Percentiles rank a stretch among this genome's conserved stretches.
These are phyloP conservation scores for Aspergillus jensenii DNA, from an alignment of 2,329 filamentous ascomycete species.

Conservation along the genomic window DNA sequence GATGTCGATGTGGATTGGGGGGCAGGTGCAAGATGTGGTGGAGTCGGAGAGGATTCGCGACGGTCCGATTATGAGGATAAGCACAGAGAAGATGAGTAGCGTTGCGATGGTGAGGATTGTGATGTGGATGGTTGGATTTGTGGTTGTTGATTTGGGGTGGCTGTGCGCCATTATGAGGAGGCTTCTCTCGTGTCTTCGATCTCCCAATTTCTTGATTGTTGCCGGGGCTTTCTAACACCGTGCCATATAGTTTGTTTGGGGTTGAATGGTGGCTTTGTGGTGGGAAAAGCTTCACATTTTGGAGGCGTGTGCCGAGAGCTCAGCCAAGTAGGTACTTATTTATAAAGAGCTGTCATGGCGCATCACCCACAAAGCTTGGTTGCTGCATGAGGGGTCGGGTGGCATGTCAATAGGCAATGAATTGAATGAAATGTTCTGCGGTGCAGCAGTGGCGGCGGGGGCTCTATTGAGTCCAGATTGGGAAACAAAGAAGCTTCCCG, in stretches of 20 bases:
- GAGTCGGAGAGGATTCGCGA: constrained; percentile 1
- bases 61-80: constrained; percentile 9
- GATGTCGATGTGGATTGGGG: background rate
- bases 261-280: background rate
- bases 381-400: background rate
- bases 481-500: constrained; percentile 4
- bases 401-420: background rate
- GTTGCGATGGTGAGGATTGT: constrained; percentile 5
- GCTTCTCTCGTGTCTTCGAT: background rate
- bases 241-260: no score
- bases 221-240: no score
- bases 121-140: constrained; percentile 7
- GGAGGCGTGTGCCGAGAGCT: background rate
- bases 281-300: background rate
- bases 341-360: background rate
- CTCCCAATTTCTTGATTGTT: background rate
- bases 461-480: constrained; percentile 4
- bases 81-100: constrained; percentile 1
- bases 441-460: background rate
- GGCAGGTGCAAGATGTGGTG: background rate
- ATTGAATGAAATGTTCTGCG: background rate
- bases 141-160: background rate
- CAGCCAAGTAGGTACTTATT: background rate
- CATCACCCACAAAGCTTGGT: background rate
- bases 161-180: background rate